Evolutionary conservation across 495 filamentous ascomycete genomes (phyloP).

Genomic region (Bathelium albidoporum): DNA sequence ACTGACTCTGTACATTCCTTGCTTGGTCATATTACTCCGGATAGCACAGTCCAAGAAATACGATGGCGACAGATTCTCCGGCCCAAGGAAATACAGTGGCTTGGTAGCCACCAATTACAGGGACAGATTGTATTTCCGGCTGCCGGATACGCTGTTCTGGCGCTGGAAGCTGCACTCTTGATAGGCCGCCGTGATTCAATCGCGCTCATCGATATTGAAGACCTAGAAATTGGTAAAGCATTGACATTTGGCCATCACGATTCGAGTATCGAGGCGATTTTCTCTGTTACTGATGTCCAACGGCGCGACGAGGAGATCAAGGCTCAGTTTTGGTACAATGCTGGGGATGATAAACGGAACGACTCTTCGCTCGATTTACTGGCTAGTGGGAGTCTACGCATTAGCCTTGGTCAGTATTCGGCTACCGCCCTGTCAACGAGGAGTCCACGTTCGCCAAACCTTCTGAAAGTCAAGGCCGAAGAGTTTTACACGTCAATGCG

Average conservation of each 20-base stretch:
- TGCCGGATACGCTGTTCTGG: slow-evolving; percentile 12
- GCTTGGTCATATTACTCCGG: neutral
- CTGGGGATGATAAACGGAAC: no score
- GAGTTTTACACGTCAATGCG: neutral
- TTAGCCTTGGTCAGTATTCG: no score
- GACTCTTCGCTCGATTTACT: no score
- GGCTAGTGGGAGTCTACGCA: no score
- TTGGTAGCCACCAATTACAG: slow-evolving; percentile 34
- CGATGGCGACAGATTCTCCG: neutral
- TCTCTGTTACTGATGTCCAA: neutral
- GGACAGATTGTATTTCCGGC: slow-evolving; percentile 22
- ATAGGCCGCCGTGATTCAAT: slow-evolving; percentile 8
- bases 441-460: no score
- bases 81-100: slow-evolving; percentile 32
- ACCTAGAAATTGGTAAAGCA: neutral
- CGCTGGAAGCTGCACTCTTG: slow-evolving; percentile 8
- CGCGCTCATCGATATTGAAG: slow-evolving; percentile 10
- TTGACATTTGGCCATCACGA: neutral
- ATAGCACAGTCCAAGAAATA: neutral
- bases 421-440: no score
- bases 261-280: neutral
- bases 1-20: no score
- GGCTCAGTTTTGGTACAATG: neutral
- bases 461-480: neutral
- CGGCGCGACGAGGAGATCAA: neutral